Conservation (phyloP, 768 basidiomycete species). For the Dendrothele bispora region DNA sequence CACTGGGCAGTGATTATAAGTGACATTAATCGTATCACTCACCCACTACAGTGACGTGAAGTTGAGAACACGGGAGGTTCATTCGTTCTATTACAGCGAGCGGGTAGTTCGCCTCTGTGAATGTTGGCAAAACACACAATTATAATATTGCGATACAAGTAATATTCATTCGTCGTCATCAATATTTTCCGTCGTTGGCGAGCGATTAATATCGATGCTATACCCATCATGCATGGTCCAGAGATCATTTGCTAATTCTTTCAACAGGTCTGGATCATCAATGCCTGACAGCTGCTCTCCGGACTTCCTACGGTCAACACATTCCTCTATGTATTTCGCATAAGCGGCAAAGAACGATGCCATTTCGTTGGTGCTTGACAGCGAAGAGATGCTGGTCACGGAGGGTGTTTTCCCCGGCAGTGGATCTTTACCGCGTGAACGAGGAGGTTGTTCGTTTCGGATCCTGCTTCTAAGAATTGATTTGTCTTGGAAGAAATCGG, state of each 20-base stretch:
- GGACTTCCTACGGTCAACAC: constrained; percentile 36
- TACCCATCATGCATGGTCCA: constrained; percentile 58
- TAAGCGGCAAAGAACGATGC: constrained; percentile 48
- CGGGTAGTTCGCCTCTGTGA: no score
- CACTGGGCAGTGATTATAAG: no score
- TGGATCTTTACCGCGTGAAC: no score
- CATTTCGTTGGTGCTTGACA: constrained; percentile 41
- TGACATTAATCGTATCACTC: no score
- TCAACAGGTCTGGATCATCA: constrained; percentile 54
- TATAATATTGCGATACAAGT: no score
- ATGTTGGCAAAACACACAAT: no score
- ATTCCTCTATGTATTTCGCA: constrained; percentile 49
- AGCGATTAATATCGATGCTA: background rate
- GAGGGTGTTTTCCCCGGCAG: constrained; percentile 5
- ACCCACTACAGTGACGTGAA: no score
- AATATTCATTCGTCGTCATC: background rate
- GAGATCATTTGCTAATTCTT: constrained; percentile 53
- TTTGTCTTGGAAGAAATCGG: constrained; percentile 36
- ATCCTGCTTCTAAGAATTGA: background rate
- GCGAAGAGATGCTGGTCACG: constrained; percentile 37
- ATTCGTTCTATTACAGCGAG: no score
- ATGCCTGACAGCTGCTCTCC: constrained; percentile 30
- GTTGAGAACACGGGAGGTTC: no score
- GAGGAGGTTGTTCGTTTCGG: constrained; percentile 18
- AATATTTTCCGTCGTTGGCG: background rate